These are phyloP conservation scores for Colletotrichum theobromicola DNA, from an alignment of 2,329 filamentous ascomycete genomes.

Conservation along the genomic window DNA sequence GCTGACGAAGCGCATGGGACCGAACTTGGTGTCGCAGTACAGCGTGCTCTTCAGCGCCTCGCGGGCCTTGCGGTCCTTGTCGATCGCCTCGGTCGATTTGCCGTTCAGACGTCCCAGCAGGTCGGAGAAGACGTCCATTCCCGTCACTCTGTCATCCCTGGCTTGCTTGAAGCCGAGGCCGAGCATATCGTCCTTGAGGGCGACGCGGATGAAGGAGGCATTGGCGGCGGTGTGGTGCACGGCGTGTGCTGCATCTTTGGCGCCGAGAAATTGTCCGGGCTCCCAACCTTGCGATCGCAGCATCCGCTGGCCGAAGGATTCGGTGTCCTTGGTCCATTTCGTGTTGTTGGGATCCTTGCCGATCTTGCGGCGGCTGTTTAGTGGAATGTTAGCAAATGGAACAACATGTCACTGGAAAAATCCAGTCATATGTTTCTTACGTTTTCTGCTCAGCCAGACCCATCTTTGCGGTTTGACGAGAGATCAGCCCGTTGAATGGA, in stretches of 20 bases:
- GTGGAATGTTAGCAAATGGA: not conserved
- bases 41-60: conserved; percentile 74
- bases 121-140: conserved; percentile 85
- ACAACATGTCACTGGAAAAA: no score
- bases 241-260: conserved; percentile 75
- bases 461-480: conserved; percentile 19
- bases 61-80: conserved; percentile 71
- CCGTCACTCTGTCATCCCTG: conserved; percentile 79
- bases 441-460: conserved; percentile 21
- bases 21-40: conserved; percentile 79
- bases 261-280: conserved; percentile 83
- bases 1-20: conserved; percentile 82
- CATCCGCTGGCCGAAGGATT: conserved; percentile 87
- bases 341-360: conserved; percentile 95
- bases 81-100: conserved; percentile 75
- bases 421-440: not conserved
- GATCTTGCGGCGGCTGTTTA: conserved; percentile 65
- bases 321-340: conserved; percentile 83
- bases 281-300: conserved; percentile 90
- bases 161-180: conserved; percentile 84
- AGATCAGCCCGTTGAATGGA: not conserved
- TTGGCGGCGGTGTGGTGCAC: conserved; percentile 81
- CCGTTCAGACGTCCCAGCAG: conserved; percentile 90
- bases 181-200: conserved; percentile 88
- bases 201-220: conserved; percentile 82